A percentile compares a stretch with the other conserved stretches of the same genome.
phyloP scores from a whole-genome alignment of 208 protist genomes.

The Leishmania gerbilli region DNA sequence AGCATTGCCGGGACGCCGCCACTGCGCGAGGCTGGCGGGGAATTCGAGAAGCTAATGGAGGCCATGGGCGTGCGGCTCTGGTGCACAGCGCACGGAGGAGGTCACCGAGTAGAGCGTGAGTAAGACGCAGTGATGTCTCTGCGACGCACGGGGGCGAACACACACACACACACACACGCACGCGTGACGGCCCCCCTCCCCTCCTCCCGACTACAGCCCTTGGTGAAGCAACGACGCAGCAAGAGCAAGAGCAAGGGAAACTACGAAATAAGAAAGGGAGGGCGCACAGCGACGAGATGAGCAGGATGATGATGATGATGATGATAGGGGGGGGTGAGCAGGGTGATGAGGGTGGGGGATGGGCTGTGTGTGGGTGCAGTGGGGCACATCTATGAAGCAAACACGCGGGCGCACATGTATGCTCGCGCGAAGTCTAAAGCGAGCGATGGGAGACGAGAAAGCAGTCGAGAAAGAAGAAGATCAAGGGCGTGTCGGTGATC shows the following conservation, averaged over 20 bases:
- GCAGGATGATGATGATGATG: background rate
- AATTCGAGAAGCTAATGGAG: background rate
- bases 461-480: background rate
- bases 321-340: background rate
- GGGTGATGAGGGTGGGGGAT: background rate
- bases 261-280: background rate
- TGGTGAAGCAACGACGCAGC: background rate
- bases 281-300: background rate
- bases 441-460: background rate
- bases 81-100: background rate
- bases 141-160: background rate
- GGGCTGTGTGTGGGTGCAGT: background rate
- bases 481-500: background rate
- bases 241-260: background rate
- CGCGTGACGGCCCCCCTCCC: background rate
- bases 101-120: background rate
- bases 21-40: background rate
- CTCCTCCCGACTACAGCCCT: background rate
- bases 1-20: background rate
- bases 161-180: background rate
- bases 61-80: background rate
- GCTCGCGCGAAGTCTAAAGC: background rate
- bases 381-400: background rate
- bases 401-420: background rate
- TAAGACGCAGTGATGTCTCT: background rate